These are phyloP conservation scores for Cyclocybe cylindracea DNA, from an alignment of 768 basidiomycete genomes.

Conservation along the genomic window DNA sequence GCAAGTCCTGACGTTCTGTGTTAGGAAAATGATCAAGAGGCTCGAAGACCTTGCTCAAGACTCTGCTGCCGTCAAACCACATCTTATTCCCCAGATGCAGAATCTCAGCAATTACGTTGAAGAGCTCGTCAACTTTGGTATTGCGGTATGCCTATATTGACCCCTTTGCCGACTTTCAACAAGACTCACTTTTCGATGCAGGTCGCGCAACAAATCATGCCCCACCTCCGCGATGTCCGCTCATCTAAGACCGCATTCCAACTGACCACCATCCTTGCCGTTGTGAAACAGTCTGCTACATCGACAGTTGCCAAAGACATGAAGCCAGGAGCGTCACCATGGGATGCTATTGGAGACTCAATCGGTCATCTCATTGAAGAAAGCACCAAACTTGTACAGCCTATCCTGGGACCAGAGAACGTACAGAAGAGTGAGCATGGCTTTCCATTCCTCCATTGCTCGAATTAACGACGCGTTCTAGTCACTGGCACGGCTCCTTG, in stretches of 20 bases:
- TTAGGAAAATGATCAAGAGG: constrained; percentile 85
- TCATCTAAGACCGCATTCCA: constrained; percentile 78
- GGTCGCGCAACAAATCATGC: constrained; percentile 90
- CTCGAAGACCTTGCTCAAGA: constrained; percentile 78
- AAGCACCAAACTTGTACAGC: constrained; percentile 67
- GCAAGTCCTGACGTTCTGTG: background rate
- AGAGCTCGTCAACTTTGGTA: constrained; percentile 88
- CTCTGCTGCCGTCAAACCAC: constrained; percentile 69
- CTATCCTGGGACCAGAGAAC: constrained; percentile 74
- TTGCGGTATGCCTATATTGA: constrained; percentile 57
- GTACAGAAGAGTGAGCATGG: constrained; percentile 69
- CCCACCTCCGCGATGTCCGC: constrained; percentile 82
- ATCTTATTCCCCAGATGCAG: constrained; percentile 73
- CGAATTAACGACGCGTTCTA: constrained; percentile 22
- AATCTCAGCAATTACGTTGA: constrained; percentile 70
- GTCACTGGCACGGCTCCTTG: constrained; percentile 83
- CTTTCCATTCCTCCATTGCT: constrained; percentile 1
- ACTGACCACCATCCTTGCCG: constrained; percentile 65
- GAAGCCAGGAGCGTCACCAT: constrained; percentile 65
- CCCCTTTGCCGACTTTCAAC: background rate
- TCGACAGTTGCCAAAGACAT: constrained; percentile 69
- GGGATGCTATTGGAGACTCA: constrained; percentile 76
- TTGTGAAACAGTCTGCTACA: constrained; percentile 73
- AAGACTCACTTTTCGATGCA: constrained; percentile 26
- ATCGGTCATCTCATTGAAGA: constrained; percentile 73